These are phyloP conservation scores for Verticillium nonalfalfae DNA, from an alignment of 2,329 filamentous ascomycete genomes.

Conservation along the genomic window DNA sequence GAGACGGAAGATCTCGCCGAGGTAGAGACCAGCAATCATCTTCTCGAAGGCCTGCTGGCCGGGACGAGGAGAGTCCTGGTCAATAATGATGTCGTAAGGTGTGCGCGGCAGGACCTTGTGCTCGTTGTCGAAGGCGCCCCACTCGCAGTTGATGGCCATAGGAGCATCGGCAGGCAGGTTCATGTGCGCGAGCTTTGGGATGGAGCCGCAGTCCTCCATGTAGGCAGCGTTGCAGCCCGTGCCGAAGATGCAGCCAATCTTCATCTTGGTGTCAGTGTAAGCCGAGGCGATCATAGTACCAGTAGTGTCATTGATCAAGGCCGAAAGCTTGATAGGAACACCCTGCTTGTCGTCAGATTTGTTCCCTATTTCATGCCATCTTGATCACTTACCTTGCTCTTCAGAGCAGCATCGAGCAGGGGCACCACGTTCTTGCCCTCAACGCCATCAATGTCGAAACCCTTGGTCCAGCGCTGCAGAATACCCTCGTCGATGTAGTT, in stretches of 20 bases:
- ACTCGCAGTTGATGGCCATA: conserved; percentile 97
- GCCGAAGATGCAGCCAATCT: conserved; percentile 96
- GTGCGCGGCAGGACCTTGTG: conserved; percentile 81
- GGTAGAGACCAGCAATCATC: conserved; percentile 92
- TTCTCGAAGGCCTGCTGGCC: conserved; percentile 96
- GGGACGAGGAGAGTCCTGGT: conserved; percentile 85
- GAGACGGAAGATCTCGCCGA: conserved; percentile 90
- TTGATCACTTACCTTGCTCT: conserved; percentile 47
- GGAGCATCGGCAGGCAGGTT: conserved; percentile 77
- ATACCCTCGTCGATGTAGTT: conserved; percentile 90
- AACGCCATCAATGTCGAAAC: conserved; percentile 88
- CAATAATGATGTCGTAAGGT: conserved; percentile 78
- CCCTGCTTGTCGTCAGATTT: conserved; percentile 39
- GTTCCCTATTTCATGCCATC: no score
- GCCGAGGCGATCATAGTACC: conserved; percentile 94
- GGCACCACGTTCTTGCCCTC: conserved; percentile 88
- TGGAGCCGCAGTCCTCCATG: conserved; percentile 86
- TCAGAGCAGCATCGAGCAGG: conserved; percentile 74
- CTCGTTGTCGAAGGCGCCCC: conserved; percentile 94
- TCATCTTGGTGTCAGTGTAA: conserved; percentile 91
- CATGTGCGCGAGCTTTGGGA: conserved; percentile 90
- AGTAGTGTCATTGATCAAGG: conserved; percentile 95
- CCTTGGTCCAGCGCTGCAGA: conserved; percentile 94
- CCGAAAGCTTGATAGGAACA: conserved; percentile 86
- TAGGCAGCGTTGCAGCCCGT: conserved; percentile 98